Evolutionary conservation across 2,329 filamentous ascomycete genomes (phyloP), one percentile per base, ranked within the genome.

Genomic region (Fusarium virguliforme): DNA sequence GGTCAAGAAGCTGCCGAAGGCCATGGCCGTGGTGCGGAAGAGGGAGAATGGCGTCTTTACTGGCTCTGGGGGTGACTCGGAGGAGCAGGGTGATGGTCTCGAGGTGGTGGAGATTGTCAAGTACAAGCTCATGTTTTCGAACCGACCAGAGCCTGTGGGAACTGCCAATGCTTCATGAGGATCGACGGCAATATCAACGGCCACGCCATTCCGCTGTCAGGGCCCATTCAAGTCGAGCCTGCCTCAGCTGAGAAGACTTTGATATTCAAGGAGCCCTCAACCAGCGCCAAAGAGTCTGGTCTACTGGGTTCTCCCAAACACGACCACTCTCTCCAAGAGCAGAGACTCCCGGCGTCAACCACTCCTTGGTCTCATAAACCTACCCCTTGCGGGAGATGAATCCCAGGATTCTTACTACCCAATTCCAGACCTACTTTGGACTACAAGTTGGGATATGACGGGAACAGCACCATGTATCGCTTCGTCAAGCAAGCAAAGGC

Each of bases 91-190:
- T 4, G 83, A 84, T 63, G 88, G 91, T 62, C 79, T 98, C 58
- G 94, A 98, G 82, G 88, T 98, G 71, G 90, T 94, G 57, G 95
- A 98, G 81, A 89, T 98, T 74, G 87, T 98, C 70, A 92, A 91
- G 83, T 92, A 92, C 79, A 98, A 97, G 84, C 84, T 98, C 72
- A 83, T 97, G 50, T 98, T 98, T 81, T 91, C 91, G 18, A 88
- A 88, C 66, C 86, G 95, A 51, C 95, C 95, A 6, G 95, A 98
- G 82, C 95, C 95, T 50, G 92, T 97, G 60, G 89, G 90, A 35
- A 84, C 83, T 50, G 79, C 75, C 28, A 74, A 78, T 68, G 76
- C 79, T 26, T 65, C 72, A n/a, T 79, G 59, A 76, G 46, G 35
- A 65, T 10, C 37, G 55, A 9, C 13, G 8, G 3, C 18, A 18